Base-by-base conservation (phyloP, 345 rosid genomes). In the Clarkia xantiana region DNA sequence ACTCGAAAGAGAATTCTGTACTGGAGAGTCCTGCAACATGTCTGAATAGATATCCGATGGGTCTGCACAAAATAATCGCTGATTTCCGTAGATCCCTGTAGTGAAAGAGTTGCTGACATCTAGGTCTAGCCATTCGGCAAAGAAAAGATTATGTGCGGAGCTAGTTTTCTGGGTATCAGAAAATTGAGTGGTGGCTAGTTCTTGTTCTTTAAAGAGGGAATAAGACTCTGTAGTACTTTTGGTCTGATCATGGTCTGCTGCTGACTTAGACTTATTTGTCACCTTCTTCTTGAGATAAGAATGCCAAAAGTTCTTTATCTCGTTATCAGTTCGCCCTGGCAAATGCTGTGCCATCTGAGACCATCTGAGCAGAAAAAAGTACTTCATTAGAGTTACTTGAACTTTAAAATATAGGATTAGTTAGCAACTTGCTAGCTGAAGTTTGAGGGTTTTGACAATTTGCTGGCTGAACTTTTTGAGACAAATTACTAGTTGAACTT, bases 311-410 rank as follows among this genome's bases (percentile, higher is more conserved):
- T 86, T 86, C 67, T 86, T 86, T 18, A 86, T 78, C 65, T 86
- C 96, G 25, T 86, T 82, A 45, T 86, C 89, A 12, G 96, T 80
- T 78, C 94, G 76, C 54, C 94, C 94, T 0, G 94, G 88, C 66
- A 88, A 66, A 22, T 70, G 72, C 45, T 74, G 83, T 4, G 97
- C 84, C 39, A 87, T 87, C 47, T 74, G 72, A 15, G 94, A 84
- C 96, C 96, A 87, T 67, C 91, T 84, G 41, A 20, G 9, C 36
- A 29, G 1, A 29, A 29, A 7, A 29, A 29, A 29, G 25, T 22
- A 22, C 25, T 22, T 22, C 5, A 22, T 22, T 22, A 22, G 25
- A 22, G 25, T 5, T 22, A 2, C 3, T 22, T 22, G 25, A 22
- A 22, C 25, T 22, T 22, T 5, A 22, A 22, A n/a, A n/a, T n/a